These are phyloP conservation scores for Tetrahymena thermophila DNA, from an alignment of 73 alveolate species.

Conservation along the genomic window DNA sequence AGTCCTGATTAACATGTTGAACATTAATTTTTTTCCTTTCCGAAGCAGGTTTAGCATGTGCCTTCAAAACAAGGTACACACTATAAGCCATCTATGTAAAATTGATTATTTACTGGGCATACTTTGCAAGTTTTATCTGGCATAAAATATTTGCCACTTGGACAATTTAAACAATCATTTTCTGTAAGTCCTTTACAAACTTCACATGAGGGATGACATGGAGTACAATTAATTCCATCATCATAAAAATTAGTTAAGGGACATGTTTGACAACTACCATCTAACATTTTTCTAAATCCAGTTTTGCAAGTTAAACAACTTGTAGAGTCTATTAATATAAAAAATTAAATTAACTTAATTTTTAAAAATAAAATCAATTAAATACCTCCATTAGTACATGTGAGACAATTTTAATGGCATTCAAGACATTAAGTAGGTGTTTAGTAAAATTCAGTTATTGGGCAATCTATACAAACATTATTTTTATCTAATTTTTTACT, in stretches of 20 bases:
- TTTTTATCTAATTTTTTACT: background rate
- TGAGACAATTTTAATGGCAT: background rate
- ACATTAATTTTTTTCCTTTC: background rate
- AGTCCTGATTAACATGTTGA: background rate
- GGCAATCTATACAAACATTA: background rate
- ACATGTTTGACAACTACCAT: background rate
- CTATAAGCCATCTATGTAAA: background rate
- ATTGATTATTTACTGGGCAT: background rate
- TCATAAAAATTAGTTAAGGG: background rate
- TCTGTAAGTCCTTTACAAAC: background rate
- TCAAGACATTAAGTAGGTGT: background rate
- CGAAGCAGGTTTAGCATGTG: background rate
- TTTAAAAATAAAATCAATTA: background rate
- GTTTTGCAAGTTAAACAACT: background rate
- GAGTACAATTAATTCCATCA: background rate
- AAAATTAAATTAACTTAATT: background rate
- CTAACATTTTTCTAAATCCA: background rate
- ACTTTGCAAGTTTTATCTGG: background rate
- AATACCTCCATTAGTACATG: background rate
- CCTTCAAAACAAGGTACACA: background rate
- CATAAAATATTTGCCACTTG: background rate
- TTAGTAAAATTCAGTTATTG: background rate
- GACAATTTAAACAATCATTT: background rate
- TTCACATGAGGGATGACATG: background rate
- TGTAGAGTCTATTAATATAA: background rate